Evolutionary conservation across 257 asterid species (phyloP), one percentile per base, ranked within the genome.

Genomic region (Gentiana straminea): DNA sequence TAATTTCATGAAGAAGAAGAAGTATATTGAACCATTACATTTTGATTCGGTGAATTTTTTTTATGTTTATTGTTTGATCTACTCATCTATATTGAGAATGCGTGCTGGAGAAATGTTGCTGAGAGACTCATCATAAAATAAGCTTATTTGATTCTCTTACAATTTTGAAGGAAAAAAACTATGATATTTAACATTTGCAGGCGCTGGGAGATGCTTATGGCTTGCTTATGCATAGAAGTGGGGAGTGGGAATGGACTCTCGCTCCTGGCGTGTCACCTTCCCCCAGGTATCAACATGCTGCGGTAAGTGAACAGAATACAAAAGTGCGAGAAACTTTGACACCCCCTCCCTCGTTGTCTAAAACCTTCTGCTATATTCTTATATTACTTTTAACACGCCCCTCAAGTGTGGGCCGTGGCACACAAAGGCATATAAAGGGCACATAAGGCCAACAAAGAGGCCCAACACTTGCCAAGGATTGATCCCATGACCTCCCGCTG

Each of bases 261-360:
- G 97, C 98, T 53, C 98, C 98, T 33, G 98, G 98, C 65, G 93
- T 91, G 51, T 84, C 96, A 61, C 96, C 98, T 69, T 82, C 98
- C 2, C 71, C 95, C 33, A 84, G 96, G 69, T 87, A 91, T 80
- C 95, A 91, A 70, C 98, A 91, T 84, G 98, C 98, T 50, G 81
- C 96, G 72, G 96, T 91, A 75, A 81, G 95, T 75, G 54, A 60
- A 56, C 7, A 8, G 46, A 41, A 39, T 39, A 39, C 44, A 39
- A 39, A 39, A 39, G 4, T 39, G 44, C 44, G 24, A 24, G 24
- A 39, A 39, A 39, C 44, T 39, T 4, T 39, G 4, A 4, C 44
- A 39, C 46, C 11, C 43, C 12, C 15, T 12, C 32, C 35, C 44
- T 15, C 8, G 33, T 46, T 5, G 9, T 41, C 37, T 58, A 51